phyloP scores from a whole-genome alignment of 2,329 filamentous ascomycete genomes.

The Nigrospora sphaerica region DNA sequence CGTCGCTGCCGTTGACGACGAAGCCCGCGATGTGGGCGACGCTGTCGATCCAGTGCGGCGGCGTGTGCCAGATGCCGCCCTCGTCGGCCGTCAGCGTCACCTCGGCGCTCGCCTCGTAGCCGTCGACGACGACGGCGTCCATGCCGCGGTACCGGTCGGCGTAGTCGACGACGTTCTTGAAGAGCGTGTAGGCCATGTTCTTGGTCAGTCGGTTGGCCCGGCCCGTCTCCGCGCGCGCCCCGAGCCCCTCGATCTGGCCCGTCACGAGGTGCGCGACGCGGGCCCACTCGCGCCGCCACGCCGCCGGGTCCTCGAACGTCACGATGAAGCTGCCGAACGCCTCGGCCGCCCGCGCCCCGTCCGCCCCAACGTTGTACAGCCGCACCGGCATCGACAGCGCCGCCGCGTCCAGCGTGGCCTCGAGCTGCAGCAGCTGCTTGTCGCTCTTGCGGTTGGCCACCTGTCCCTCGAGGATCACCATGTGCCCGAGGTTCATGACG shows the following conservation, averaged over 20 bases:
- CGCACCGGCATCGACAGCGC: conserved; percentile 27
- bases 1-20: conserved; percentile 47
- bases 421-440: conserved; percentile 21
- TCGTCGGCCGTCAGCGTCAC: conserved; percentile 31
- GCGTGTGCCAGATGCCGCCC: conserved; percentile 40
- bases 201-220: conserved; percentile 61
- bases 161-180: conserved; percentile 47
- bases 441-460: conserved; percentile 21
- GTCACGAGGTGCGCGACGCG: conserved; percentile 60
- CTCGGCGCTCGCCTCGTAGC: conserved; percentile 40
- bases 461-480: conserved; percentile 27
- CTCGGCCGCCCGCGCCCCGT: conserved; percentile 16
- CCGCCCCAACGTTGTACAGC: conserved; percentile 27
- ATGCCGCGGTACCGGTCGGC: conserved; percentile 42
- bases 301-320: conserved; percentile 22
- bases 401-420: conserved; percentile 18
- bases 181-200: conserved; percentile 66
- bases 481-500: conserved; percentile 26
- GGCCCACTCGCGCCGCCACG: conserved; percentile 55
- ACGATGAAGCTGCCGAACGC: background rate
- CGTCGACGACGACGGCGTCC: conserved; percentile 45
- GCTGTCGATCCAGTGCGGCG: conserved; percentile 47
- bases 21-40: conserved; percentile 47
- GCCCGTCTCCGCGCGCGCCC: conserved; percentile 50
- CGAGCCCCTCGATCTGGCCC: conserved; percentile 46